A percentile compares a stretch with the other conserved stretches of the same genome.
These are phyloP conservation scores for Colletotrichum graminicola DNA, from an alignment of 2,329 filamentous ascomycete species.

Conservation along the genomic window DNA sequence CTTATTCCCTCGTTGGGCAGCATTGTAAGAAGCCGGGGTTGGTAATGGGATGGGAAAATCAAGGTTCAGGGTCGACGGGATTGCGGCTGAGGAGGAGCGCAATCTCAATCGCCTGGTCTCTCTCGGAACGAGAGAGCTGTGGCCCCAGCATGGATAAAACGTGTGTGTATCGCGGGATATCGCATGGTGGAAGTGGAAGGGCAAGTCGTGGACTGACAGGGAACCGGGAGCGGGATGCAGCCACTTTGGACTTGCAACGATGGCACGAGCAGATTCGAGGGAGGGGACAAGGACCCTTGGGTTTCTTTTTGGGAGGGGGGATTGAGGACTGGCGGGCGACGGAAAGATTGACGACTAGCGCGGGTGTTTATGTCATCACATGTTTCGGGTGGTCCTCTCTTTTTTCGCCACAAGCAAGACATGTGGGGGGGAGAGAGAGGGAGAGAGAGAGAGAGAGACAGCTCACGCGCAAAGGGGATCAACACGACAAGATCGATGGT, in stretches of 20 bases:
- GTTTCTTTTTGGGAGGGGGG: neutral
- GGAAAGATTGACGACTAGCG: slow-evolving; percentile 13
- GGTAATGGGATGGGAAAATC: neutral
- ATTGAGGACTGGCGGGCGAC: neutral
- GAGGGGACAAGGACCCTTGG: slow-evolving; percentile 15
- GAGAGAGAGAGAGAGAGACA: neutral
- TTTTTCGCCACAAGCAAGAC: slow-evolving; percentile 17
- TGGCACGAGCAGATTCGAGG: slow-evolving; percentile 17
- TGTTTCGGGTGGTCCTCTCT: slow-evolving; percentile 33
- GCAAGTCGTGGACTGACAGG: neutral
- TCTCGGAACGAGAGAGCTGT: neutral
- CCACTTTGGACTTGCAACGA: slow-evolving; percentile 22
- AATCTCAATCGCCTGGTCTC: neutral
- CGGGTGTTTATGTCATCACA: slow-evolving; percentile 37
- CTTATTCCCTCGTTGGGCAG: neutral
- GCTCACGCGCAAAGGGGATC: neutral
- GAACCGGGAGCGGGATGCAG: slow-evolving; percentile 6
- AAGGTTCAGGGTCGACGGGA: neutral
- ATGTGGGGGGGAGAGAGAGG: neutral
- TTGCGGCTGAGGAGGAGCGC: slow-evolving; percentile 3
- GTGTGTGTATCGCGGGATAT: neutral
- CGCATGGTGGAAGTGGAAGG: neutral
- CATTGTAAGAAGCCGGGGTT: neutral
- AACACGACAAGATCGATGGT: neutral
- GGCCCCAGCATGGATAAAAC: neutral